Evolutionary conservation across 2,329 filamentous ascomycete genomes (phyloP), one percentile per base, ranked within the genome.

Genomic region (Rhinocladiella mackenziei): DNA sequence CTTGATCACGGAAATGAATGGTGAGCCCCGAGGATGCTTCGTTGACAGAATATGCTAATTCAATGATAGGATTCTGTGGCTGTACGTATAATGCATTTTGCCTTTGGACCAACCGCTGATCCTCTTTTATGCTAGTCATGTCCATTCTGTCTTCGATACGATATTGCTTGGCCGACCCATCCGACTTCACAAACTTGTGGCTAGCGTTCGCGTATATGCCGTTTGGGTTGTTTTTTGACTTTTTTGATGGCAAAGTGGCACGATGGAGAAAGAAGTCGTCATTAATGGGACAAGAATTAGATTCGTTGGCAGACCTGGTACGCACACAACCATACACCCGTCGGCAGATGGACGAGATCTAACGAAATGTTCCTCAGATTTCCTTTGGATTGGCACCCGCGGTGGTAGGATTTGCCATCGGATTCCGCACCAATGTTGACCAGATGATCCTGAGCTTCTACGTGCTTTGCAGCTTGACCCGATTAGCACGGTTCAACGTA

Each of bases 251-350:
- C 62, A 92, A 89, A 64, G 89, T 98, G 43, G 92, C 92, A 53
- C 77, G 92, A 55, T 97, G 92, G 92, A 81, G 92, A 64, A 84
- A 88, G 70, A 98, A 96, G 82, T 92, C 87, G 60, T 94, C 86
- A 59, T 74, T 98, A 63, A 97, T 98, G 91, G 92, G 92, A 9
- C 91, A 96, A 67, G 92, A 98, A 68, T 73, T 98, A 43, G 92
- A 98, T 66, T 97, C 91, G 5, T 75, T 98, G 35, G 92, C 92
- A 43, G 92, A 98, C 65, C 66, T 98, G 74, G 89, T 95, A 83
- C 19, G 78, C 60, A 20, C 28, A 7, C 28, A 37, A 36, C 11
- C n/a, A 28, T 17, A 22, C 4, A 11, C 15, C 39, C 28, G 20
- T 15, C 18, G 7, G 18, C n/a, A 10, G 17, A 13, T 8, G 3